Evolutionary conservation across 768 basidiomycete genomes (phyloP).

Genomic region (Gelatoporia subvermispora): DNA sequence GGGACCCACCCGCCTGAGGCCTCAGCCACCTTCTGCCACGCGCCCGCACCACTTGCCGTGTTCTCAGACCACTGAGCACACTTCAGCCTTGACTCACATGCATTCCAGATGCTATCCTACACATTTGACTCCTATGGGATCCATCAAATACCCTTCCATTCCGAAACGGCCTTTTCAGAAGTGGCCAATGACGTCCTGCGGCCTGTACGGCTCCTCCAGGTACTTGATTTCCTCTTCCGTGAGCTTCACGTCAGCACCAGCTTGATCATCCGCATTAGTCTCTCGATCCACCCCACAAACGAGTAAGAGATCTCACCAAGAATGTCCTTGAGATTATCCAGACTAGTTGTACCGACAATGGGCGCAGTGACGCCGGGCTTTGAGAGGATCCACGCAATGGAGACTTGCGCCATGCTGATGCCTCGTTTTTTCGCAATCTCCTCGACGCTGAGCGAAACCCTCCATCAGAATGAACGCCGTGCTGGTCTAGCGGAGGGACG

Average conservation of each 20-base stretch:
- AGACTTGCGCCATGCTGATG: slow-evolving; percentile 38
- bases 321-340: slow-evolving; percentile 35
- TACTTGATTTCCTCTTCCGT: slow-evolving; percentile 52
- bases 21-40: too few species aligned
- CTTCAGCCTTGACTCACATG: too few species aligned
- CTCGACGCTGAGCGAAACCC: slow-evolving; percentile 27
- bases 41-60: too few species aligned
- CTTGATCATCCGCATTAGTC: slow-evolving; percentile 11
- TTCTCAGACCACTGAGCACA: too few species aligned
- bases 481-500: neutral
- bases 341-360: slow-evolving; percentile 35
- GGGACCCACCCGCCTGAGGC: too few species aligned
- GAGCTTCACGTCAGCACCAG: slow-evolving; percentile 40
- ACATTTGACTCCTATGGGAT: too few species aligned
- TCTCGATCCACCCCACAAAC: slow-evolving; percentile 19
- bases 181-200: slow-evolving; percentile 44
- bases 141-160: too few species aligned
- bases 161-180: too few species aligned
- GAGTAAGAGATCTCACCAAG: slow-evolving; percentile 17
- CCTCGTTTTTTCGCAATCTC: slow-evolving; percentile 35
- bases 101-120: too few species aligned
- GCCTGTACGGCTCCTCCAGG: slow-evolving; percentile 49
- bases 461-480: neutral
- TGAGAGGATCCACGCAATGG: slow-evolving; percentile 32
- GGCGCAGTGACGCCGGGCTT: slow-evolving; percentile 32